Percentiles rank a stretch among this genome's conserved stretches.
Evolutionary conservation across 352 stramenopile genomes (phyloP).

Genomic region (Plasmopara halstedii): DNA sequence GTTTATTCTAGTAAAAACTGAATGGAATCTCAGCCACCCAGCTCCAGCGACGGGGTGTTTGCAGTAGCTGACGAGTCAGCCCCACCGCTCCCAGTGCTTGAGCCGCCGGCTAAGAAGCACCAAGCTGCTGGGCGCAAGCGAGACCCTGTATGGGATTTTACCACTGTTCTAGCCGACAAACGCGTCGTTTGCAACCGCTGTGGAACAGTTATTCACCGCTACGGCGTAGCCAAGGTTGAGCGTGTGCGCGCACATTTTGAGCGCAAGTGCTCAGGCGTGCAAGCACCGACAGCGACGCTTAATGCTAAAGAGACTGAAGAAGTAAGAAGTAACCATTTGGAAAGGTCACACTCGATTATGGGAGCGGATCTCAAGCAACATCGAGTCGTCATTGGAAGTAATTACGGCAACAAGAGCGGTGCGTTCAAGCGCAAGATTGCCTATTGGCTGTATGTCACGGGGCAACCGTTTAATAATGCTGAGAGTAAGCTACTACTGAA

Average conservation of each 20-base stretch:
- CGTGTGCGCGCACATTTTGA: slow-evolving; percentile 64
- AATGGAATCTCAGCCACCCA: slow-evolving; percentile 6
- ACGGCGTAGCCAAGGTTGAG: slow-evolving; percentile 63
- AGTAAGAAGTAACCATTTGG: slow-evolving; percentile 1
- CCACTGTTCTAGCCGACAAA: slow-evolving; percentile 48
- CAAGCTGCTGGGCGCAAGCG: slow-evolving; percentile 28
- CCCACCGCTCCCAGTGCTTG: neutral
- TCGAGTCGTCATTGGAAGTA: slow-evolving; percentile 2
- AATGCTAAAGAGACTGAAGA: neutral
- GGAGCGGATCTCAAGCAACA: neutral
- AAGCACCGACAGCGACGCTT: neutral
- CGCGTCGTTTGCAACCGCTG: slow-evolving; percentile 65
- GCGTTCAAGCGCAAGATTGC: slow-evolving; percentile 59
- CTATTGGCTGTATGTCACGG: slow-evolving; percentile 56
- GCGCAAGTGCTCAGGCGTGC: slow-evolving; percentile 39
- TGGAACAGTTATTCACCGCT: slow-evolving; percentile 46
- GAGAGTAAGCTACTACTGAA: slow-evolving; percentile 37
- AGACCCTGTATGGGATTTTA: slow-evolving; percentile 51
- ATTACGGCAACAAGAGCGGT: slow-evolving; percentile 40
- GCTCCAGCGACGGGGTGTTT: slow-evolving; percentile 4
- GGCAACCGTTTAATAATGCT: slow-evolving; percentile 36
- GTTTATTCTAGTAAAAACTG: slow-evolving; percentile 14
- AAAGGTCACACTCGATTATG: neutral
- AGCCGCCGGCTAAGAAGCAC: slow-evolving; percentile 30
- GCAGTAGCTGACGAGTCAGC: slow-evolving; percentile 4